These are phyloP conservation scores for Onygenales sp. DNA, from an alignment of 2,329 filamentous ascomycete genomes.

Conservation along the genomic window DNA sequence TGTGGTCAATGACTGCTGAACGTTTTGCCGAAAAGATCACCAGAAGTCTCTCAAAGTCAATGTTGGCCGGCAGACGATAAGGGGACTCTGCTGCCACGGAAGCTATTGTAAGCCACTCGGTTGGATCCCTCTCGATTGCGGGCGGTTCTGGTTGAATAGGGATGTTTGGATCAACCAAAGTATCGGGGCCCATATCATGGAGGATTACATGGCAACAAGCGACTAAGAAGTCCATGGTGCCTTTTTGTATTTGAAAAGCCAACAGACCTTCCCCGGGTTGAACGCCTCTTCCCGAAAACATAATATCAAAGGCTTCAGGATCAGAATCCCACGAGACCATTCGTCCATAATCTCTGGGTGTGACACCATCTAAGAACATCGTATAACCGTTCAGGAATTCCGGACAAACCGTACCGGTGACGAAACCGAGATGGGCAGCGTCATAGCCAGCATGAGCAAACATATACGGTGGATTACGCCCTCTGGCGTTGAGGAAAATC, in stretches of 20 bases:
- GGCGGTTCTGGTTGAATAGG: conserved; percentile 31
- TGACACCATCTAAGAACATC: conserved; percentile 24
- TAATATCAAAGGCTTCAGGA: conserved; percentile 29
- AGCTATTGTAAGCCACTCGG: conserved; percentile 30
- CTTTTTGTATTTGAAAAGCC: conserved; percentile 43
- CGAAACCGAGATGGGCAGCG: conserved; percentile 20
- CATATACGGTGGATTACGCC: conserved; percentile 33
- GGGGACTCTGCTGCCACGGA: conserved; percentile 41
- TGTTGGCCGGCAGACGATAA: conserved; percentile 39
- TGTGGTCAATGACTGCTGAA: conserved; percentile 42
- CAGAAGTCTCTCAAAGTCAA: conserved; percentile 40
- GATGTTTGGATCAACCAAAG: conserved; percentile 20
- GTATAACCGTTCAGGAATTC: conserved; percentile 21
- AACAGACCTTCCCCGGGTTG: conserved; percentile 38
- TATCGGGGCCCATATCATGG: conserved; percentile 38
- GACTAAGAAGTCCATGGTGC: conserved; percentile 40
- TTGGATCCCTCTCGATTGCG: conserved; percentile 18
- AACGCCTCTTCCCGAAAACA: conserved; percentile 27
- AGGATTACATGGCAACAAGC: conserved; percentile 39
- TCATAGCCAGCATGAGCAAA: conserved; percentile 41
- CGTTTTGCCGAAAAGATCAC: conserved; percentile 35
- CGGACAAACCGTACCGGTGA: conserved; percentile 13
- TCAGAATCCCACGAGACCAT: conserved; percentile 27
- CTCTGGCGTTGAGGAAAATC: conserved; percentile 44
- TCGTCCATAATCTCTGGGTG: conserved; percentile 23